These are phyloP conservation scores for Neurospora sp. DNA, from an alignment of 495 filamentous ascomycete genomes.

Conservation along the genomic window DNA sequence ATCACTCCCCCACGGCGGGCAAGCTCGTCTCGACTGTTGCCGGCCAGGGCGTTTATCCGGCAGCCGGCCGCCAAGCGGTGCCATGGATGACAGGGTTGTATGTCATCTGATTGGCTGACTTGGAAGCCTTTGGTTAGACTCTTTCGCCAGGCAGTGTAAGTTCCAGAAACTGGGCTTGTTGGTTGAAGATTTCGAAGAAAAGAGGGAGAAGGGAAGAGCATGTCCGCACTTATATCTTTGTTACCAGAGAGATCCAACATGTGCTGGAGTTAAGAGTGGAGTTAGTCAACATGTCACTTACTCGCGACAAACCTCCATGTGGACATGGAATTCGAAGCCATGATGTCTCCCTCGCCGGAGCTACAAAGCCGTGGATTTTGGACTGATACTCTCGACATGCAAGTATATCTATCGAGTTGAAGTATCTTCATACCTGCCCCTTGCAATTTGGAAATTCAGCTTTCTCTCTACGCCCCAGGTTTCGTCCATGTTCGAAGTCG, in stretches of 20 bases:
- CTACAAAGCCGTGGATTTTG: neutral
- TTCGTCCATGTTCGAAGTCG: neutral
- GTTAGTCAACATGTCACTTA: neutral
- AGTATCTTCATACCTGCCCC: neutral
- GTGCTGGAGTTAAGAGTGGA: neutral
- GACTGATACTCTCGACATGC: neutral
- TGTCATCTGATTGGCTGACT: slow-evolving; percentile 6
- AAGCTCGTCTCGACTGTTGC: neutral
- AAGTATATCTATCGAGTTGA: neutral
- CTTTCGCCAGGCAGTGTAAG: slow-evolving; percentile 1
- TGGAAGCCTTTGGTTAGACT: neutral
- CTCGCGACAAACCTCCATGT: neutral
- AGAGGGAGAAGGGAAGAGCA: neutral
- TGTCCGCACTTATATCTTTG: neutral
- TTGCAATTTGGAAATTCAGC: neutral
- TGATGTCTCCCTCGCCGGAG: neutral
- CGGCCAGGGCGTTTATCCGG: slow-evolving; percentile 13
- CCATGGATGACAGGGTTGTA: neutral
- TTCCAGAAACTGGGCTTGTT: neutral
- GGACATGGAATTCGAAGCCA: neutral
- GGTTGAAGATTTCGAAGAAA: neutral
- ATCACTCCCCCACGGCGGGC: neutral
- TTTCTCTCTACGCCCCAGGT: neutral
- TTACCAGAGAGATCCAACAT: neutral
- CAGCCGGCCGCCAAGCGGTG: slow-evolving; percentile 1